A percentile compares a stretch with the other conserved stretches of the same genome.
Conservation (phyloP, 345 rosid species). For the Eucalyptus cladocalyx region DNA sequence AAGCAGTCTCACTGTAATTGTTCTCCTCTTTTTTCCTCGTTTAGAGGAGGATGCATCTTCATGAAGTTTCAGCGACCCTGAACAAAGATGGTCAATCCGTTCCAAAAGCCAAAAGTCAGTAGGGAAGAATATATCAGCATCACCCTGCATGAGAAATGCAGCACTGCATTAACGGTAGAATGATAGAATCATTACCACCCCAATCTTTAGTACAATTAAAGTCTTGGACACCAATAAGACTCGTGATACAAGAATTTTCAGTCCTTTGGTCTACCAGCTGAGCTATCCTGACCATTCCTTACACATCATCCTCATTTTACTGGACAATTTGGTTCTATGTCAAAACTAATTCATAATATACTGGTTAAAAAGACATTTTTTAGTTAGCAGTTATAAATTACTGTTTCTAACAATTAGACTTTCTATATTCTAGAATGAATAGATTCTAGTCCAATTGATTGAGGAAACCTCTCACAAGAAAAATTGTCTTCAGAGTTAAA, state of each 20-base stretch:
- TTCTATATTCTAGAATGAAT: not conserved
- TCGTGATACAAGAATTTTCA: not conserved
- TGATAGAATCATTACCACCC: not conserved
- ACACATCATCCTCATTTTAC: not conserved
- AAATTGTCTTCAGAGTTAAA: not conserved
- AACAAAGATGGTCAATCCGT: constrained; percentile 82
- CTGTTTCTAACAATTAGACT: not conserved
- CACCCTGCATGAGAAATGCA: constrained; percentile 48
- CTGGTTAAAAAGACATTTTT: not conserved
- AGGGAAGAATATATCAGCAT: constrained; percentile 96
- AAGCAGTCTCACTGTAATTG: constrained; percentile 58
- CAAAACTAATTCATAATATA: not conserved
- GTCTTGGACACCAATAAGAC: not conserved
- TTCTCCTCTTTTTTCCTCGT: constrained; percentile 75
- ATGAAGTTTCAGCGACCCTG: constrained; percentile 55
- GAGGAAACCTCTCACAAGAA: not conserved
- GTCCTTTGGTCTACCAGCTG: not conserved
- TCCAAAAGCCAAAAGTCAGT: constrained; percentile 94
- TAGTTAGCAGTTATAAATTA: not conserved
- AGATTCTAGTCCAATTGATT: not conserved
- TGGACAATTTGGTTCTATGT: not conserved
- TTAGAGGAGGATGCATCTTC: constrained; percentile 39
- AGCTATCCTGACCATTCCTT: not conserved
- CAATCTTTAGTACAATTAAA: not conserved
- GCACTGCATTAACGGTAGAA: not conserved